Evolutionary conservation across 2,329 filamentous ascomycete species (phyloP).

Genomic region (Eutypella sp.): DNA sequence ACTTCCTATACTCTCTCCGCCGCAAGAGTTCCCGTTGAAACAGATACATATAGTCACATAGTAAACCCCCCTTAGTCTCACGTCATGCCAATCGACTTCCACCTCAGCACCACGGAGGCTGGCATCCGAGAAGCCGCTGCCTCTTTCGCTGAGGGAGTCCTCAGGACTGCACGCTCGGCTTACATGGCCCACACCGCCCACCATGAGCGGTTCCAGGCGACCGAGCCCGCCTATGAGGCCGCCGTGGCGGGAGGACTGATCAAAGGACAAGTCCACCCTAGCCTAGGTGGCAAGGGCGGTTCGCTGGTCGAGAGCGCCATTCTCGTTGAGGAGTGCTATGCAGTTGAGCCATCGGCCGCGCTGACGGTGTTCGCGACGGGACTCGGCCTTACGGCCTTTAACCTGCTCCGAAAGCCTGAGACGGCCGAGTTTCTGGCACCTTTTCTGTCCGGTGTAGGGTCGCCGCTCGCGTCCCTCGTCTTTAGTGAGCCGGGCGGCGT

Average conservation of each 20-base stretch:
- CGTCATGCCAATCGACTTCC: slow-evolving; percentile 9
- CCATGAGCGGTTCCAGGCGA: slow-evolving; percentile 40
- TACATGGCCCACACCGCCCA: slow-evolving; percentile 1
- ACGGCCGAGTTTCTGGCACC: slow-evolving; percentile 41
- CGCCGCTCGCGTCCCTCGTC: slow-evolving; percentile 45
- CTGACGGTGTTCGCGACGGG: slow-evolving; percentile 48
- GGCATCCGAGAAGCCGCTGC: slow-evolving; percentile 1
- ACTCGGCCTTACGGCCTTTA: slow-evolving; percentile 46
- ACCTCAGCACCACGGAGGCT: slow-evolving; percentile 5
- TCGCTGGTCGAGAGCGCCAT: slow-evolving; percentile 44
- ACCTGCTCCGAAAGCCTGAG: slow-evolving; percentile 36
- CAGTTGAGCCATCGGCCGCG: slow-evolving; percentile 43
- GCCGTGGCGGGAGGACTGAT: slow-evolving; percentile 41
- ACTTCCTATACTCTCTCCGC: too few species aligned
- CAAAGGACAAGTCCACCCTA: slow-evolving; percentile 39
- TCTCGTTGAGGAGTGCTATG: slow-evolving; percentile 48
- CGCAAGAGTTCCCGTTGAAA: too few species aligned
- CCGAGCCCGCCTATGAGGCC: slow-evolving; percentile 38
- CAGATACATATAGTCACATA: too few species aligned
- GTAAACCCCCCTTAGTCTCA: not conserved
- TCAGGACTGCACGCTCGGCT: slow-evolving; percentile 4
- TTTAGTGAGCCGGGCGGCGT: slow-evolving; percentile 48
- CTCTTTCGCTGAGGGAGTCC: slow-evolving; percentile 4
- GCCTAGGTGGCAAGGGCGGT: slow-evolving; percentile 40
- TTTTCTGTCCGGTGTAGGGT: slow-evolving; percentile 39